These are phyloP conservation scores for Citropsis articulata DNA, from an alignment of 345 rosid genomes.

Conservation along the genomic window DNA sequence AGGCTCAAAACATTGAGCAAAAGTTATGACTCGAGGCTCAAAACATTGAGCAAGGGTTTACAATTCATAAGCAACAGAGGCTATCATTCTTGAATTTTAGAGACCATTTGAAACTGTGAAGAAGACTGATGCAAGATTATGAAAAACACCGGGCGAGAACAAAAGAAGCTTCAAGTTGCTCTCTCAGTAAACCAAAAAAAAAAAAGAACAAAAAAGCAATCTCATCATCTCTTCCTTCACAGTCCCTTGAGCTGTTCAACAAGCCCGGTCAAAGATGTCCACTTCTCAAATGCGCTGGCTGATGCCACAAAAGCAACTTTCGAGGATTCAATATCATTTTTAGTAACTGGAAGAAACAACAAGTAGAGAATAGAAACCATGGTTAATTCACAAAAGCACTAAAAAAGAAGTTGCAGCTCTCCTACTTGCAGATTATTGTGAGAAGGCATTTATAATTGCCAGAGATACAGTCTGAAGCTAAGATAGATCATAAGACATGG, in stretches of 20 bases:
- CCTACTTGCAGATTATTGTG: background rate
- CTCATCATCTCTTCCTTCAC: constrained; percentile 20
- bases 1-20: constrained; percentile 21
- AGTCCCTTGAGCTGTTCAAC: constrained; percentile 67
- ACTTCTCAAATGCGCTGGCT: constrained; percentile 80
- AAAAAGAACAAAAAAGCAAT: background rate
- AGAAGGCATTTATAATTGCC: background rate
- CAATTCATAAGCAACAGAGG: constrained; percentile 1
- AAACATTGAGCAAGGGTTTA: constrained; percentile 11
- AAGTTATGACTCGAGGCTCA: constrained; percentile 15
- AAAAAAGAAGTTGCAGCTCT: background rate
- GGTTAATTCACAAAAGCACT: background rate
- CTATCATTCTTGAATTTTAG: constrained; percentile 8
- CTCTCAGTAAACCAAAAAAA: background rate
- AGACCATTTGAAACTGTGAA: background rate
- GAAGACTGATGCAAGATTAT: background rate
- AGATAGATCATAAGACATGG: too few species aligned
- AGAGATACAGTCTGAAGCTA: background rate
- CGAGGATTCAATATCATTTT: constrained; percentile 73
- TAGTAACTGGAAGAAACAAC: constrained; percentile 42
- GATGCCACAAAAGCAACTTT: constrained; percentile 72
- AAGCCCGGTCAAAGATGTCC: constrained; percentile 73
- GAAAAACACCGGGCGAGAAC: background rate
- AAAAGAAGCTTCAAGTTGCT: background rate
- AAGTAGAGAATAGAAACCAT: background rate